phyloP scores from a whole-genome alignment of 306 rosid genomes.

The Vigna mungo region DNA sequence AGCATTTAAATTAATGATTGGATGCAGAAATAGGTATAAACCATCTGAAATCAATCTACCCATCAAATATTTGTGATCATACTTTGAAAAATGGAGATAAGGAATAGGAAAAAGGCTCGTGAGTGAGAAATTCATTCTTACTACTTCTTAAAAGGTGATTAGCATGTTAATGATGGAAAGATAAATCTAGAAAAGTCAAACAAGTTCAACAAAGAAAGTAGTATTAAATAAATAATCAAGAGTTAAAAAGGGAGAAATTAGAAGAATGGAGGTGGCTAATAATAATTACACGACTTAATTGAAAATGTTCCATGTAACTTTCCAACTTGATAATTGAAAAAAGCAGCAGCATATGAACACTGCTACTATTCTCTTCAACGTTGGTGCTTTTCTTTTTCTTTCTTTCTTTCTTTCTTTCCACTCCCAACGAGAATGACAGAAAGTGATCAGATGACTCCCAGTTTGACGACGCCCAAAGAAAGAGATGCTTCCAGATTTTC shows the following conservation, averaged over 20 bases:
- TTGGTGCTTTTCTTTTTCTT: too few relatives aligned
- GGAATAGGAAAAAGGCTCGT: too few relatives aligned
- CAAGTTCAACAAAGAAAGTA: not conserved
- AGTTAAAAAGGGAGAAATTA: not conserved
- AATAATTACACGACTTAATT: slow-evolving; percentile 8
- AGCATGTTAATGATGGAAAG: not conserved
- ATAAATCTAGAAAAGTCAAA: slow-evolving; percentile 15
- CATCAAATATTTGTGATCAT: too few relatives aligned
- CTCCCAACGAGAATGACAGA: not conserved
- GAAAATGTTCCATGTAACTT: slow-evolving; percentile 4
- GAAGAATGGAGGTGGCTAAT: slow-evolving; percentile 12
- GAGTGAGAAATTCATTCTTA: too few relatives aligned
- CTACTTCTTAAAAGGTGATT: too few relatives aligned
- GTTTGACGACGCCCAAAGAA: slow-evolving; percentile 42
- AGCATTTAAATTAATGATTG: too few relatives aligned
- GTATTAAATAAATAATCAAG: not conserved
- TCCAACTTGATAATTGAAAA: slow-evolving; percentile 6
- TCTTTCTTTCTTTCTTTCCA: not conserved
- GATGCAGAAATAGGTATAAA: too few relatives aligned
- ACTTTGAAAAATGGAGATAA: too few relatives aligned
- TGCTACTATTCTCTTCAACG: slow-evolving; percentile 22
- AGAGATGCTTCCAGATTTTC: slow-evolving; percentile 35
- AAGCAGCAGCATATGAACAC: not conserved
- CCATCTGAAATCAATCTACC: too few relatives aligned
- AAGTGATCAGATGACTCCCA: slow-evolving; percentile 8